Evolutionary conservation across 495 filamentous ascomycete genomes (phyloP), one percentile per base, ranked within the genome.

Genomic region (Podospora pseudoanserina): DNA sequence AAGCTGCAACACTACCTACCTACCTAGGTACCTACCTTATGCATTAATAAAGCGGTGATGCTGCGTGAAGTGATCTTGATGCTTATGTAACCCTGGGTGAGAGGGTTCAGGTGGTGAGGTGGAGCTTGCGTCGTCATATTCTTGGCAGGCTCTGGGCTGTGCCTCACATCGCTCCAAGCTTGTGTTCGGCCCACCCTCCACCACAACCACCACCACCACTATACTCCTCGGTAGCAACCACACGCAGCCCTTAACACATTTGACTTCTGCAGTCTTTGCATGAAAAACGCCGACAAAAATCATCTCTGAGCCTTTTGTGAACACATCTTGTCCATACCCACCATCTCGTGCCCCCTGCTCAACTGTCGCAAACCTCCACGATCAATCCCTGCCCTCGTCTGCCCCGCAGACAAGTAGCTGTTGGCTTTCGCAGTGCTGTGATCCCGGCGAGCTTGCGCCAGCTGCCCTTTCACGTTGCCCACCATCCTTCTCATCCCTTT

Each of bases 51-150:
- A 23, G 56, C 5, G 2, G 23, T 58, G 18, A 58, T 20, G 56
- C 20, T 58, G 18, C 5, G 16, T 19, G 28, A 44, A 32, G 13
- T 11, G 30, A 19, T 18, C 32, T 32, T 5, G 11, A 0, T 58
- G n/a, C 56, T 63, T 63, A 63, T 63, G 61, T 63, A 63, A 63
- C 6, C 61, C 30, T 18, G 13, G 61, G 7, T 49, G 39, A 13
- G 9, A 49, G 39, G 9, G 15, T 0, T 49, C 2, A 2, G 39
- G 9, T 49, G 39, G 39, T 49, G 39, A 39, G 11, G 39, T 49
- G 39, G 39, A 49, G 39, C 39, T 49, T 49, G 39, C 61, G 28
- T 63, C 61, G 61, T 63, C 61, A 63, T 63, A 49, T 63, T 44
- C 61, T 63, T 63, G 61, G 61, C 61, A 11, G 59, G 59, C 32